Conservation (phyloP, 2,329 filamentous ascomycete species). For the Fusarium circinatum region DNA sequence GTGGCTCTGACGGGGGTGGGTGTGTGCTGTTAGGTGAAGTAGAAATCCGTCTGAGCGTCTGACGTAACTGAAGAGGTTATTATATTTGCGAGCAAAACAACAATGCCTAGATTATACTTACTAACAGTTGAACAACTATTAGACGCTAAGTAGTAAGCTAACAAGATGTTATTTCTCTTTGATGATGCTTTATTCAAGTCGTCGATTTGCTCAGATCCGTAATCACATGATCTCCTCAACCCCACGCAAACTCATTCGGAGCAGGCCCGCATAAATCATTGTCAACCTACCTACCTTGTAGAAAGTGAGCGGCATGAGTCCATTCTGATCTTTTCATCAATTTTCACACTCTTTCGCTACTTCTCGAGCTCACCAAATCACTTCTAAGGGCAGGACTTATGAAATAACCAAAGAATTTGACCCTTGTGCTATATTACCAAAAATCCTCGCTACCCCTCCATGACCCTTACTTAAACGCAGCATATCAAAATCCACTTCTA, state of each 20-base stretch:
- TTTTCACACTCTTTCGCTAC: neutral
- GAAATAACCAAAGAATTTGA: neutral
- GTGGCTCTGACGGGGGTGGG: neutral
- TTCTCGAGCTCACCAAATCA: neutral
- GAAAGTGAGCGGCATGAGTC: slow-evolving; percentile 14
- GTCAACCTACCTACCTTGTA: neutral
- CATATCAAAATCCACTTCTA: slow-evolving; percentile 14
- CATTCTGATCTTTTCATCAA: neutral
- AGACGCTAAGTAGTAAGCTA: neutral
- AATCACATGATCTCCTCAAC: slow-evolving; percentile 38
- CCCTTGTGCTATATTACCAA: neutral
- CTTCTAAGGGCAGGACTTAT: neutral
- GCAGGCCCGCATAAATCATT: slow-evolving; percentile 23
- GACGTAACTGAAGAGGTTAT: neutral
- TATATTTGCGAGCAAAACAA: neutral
- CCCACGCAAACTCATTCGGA: slow-evolving; percentile 22
- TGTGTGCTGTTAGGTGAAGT: neutral
- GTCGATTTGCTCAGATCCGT: neutral
- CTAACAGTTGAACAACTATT: neutral
- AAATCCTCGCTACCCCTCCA: slow-evolving; percentile 17
- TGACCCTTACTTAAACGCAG: slow-evolving; percentile 22
- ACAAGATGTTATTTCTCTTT: neutral
- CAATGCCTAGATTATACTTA: neutral
- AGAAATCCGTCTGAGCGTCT: neutral
- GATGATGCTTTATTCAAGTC: neutral